Percentiles rank a stretch among this genome's conserved stretches.
Conservation (phyloP, 106 monocot genomes). For the Dactylorhiza incarnata region DNA sequence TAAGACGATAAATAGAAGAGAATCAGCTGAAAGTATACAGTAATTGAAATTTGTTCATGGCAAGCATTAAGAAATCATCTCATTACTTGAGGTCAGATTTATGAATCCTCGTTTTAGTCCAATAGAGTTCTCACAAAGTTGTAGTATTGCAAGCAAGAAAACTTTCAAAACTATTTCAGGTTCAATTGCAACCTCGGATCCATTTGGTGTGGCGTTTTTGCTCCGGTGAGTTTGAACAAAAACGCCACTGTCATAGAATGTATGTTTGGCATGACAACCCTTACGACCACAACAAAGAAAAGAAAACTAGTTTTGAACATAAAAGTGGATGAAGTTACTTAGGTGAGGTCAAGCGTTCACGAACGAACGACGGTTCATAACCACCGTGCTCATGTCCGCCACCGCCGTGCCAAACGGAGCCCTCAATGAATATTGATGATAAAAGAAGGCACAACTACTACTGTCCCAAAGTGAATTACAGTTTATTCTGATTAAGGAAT, state of each 20-base stretch:
- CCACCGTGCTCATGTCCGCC: too few species aligned
- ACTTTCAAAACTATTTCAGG: neutral
- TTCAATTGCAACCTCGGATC: neutral
- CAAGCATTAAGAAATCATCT: neutral
- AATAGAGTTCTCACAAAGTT: neutral
- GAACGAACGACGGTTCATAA: too few species aligned
- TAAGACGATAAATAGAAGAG: neutral
- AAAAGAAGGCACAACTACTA: neutral
- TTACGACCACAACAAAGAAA: too few species aligned
- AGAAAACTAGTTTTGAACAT: too few species aligned
- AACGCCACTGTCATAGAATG: too few species aligned
- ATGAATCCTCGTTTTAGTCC: too few species aligned
- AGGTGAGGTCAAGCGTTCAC: too few species aligned
- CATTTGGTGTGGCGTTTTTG: too few species aligned
- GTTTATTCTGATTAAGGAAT: neutral
- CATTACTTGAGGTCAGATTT: neutral
- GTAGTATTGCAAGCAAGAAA: neutral
- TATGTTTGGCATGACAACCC: too few species aligned
- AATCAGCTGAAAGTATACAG: neutral
- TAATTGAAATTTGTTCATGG: neutral
- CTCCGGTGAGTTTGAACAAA: too few species aligned
- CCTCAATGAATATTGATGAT: neutral
- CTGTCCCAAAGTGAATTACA: neutral
- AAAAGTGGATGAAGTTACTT: too few species aligned
- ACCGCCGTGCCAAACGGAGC: too few species aligned